phyloP scores from a whole-genome alignment of 192 early-diverging fungal species.

The Podila epicladia region DNA sequence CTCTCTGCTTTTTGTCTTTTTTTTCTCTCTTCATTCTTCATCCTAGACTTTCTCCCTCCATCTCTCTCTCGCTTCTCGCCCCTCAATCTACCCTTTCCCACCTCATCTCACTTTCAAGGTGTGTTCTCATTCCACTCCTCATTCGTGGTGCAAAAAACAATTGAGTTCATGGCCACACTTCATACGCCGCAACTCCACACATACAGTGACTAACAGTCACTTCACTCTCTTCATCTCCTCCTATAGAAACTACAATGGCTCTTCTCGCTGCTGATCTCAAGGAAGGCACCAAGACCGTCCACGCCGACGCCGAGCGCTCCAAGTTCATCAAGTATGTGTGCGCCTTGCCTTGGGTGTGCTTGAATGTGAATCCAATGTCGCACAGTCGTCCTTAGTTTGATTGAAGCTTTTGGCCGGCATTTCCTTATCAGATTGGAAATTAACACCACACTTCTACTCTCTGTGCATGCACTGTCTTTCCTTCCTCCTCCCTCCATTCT shows the following conservation, averaged over 20 bases:
- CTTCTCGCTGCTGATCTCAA: conserved; percentile 52
- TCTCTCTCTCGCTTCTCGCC: not conserved
- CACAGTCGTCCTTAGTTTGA: not conserved
- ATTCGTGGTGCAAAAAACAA: no score
- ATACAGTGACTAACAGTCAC: not conserved
- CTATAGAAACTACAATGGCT: conserved; percentile 5
- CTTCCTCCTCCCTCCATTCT: not conserved
- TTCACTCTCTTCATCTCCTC: not conserved
- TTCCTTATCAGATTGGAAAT: no score
- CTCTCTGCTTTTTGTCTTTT: not conserved
- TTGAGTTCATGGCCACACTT: no score
- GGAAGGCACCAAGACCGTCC: conserved; percentile 58
- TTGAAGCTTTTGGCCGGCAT: not conserved
- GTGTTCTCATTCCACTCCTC: no score
- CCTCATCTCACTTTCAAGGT: not conserved
- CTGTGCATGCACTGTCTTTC: not conserved
- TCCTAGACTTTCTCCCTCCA: not conserved
- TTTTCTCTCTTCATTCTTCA: not conserved
- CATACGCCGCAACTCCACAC: no score
- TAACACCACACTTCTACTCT: no score
- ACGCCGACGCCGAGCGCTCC: conserved; percentile 53
- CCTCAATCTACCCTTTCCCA: not conserved
- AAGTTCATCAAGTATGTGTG: conserved; percentile 53
- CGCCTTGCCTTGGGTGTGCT: no score
- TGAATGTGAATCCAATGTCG: no score